Conservation (phyloP, 2,329 filamentous ascomycete species). For the Geosmithia flava region DNA sequence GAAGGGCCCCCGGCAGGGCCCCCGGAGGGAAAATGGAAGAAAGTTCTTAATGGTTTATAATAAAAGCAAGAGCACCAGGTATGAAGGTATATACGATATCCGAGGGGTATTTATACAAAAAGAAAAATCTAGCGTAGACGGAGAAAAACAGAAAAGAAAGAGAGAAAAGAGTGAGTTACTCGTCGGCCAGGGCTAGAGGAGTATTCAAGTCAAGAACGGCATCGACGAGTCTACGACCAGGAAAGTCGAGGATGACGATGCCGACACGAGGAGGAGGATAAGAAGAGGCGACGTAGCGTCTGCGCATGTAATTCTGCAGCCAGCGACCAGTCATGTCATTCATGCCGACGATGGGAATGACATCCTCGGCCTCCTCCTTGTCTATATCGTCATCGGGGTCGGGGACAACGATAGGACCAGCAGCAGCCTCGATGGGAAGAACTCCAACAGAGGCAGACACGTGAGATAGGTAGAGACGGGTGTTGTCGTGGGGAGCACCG, state of each 20-base stretch:
- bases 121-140: no score
- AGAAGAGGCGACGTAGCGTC: slow-evolving; percentile 5
- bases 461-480: slow-evolving; percentile 29
- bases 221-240: slow-evolving; percentile 27
- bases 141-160: no score
- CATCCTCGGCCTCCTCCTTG: slow-evolving; percentile 4
- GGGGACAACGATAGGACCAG: slow-evolving; percentile 19
- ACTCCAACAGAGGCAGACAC: slow-evolving; percentile 34
- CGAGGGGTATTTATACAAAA: background rate
- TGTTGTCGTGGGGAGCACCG: slow-evolving; percentile 17
- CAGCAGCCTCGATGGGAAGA: slow-evolving; percentile 35
- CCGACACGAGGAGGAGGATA: slow-evolving; percentile 18
- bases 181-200: background rate
- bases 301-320: slow-evolving; percentile 17
- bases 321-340: slow-evolving; percentile 35
- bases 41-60: no score
- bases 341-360: slow-evolving; percentile 29
- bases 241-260: slow-evolving; percentile 36
- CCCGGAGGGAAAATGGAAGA: no score
- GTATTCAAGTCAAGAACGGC: slow-evolving; percentile 27
- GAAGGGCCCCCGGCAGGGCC: no score
- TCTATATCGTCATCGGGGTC: background rate
- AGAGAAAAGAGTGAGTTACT: background rate
- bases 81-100: background rate
- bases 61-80: background rate